A percentile compares a stretch with the other conserved stretches of the same genome.
Evolutionary conservation across 306 rosid genomes (phyloP).

Genomic region (Castanopsis chinensis): DNA sequence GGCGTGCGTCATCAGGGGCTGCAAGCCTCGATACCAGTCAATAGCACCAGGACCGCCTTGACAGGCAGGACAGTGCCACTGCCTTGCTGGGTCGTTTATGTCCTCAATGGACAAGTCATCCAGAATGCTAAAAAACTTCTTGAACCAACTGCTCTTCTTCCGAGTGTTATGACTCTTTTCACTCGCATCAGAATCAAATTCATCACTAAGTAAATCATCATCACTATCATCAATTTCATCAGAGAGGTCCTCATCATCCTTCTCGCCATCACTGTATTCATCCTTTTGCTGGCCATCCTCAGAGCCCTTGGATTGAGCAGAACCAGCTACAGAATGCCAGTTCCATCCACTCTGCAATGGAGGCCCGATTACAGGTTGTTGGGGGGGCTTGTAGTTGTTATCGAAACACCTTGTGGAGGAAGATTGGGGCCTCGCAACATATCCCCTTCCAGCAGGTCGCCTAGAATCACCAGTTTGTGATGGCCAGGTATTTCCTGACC

Average conservation of each 20-base stretch:
- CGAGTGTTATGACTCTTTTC: constrained; percentile 68
- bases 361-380: constrained; percentile 42
- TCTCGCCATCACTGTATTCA: constrained; percentile 27
- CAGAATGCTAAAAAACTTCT: constrained; percentile 54
- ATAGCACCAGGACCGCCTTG: constrained; percentile 88
- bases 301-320: constrained; percentile 28
- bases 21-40: constrained; percentile 86
- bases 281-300: constrained; percentile 21
- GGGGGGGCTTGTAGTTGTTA: constrained; percentile 19
- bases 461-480: constrained; percentile 37
- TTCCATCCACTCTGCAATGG: constrained; percentile 84
- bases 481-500: constrained; percentile 35
- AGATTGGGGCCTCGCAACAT: constrained; percentile 29
- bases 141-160: constrained; percentile 54
- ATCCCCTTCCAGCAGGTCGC: constrained; percentile 58
- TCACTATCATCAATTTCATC: constrained; percentile 55
- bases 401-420: constrained; percentile 30
- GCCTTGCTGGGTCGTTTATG: constrained; percentile 63
- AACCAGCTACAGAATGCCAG: constrained; percentile 58
- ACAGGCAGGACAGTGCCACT: constrained; percentile 95
- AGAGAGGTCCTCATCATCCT: constrained; percentile 25
- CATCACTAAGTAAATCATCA: constrained; percentile 66
- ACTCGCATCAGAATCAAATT: constrained; percentile 64
- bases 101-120: constrained; percentile 48
- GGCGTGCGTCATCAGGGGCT: constrained; percentile 79